Conservation (phyloP, 2,329 filamentous ascomycete species). For the Aspergillus candidus region DNA sequence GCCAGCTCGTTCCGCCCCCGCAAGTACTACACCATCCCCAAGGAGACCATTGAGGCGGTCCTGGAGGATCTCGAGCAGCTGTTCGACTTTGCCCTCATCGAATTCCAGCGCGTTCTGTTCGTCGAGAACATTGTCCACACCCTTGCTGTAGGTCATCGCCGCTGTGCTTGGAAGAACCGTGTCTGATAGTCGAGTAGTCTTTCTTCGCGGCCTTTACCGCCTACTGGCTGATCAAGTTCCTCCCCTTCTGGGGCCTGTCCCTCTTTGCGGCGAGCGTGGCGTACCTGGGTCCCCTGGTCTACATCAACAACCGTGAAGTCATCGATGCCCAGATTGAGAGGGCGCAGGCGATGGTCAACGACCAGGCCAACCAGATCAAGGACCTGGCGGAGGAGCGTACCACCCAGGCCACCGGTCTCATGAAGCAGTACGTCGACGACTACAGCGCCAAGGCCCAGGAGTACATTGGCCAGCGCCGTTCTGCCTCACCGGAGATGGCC, state of each 20-base stretch:
- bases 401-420: constrained; percentile 50
- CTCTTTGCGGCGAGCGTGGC: constrained; percentile 51
- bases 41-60: constrained; percentile 56
- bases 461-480: constrained; percentile 40
- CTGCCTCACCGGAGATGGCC: constrained; percentile 27
- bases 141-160: constrained; percentile 48
- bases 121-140: constrained; percentile 60
- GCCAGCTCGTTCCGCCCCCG: constrained; percentile 56
- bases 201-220: constrained; percentile 54
- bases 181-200: constrained; percentile 39
- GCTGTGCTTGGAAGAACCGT: neutral
- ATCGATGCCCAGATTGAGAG: constrained; percentile 57
- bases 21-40: constrained; percentile 61
- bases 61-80: constrained; percentile 59
- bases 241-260: constrained; percentile 59
- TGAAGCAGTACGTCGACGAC: constrained; percentile 55
- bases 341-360: constrained; percentile 48
- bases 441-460: constrained; percentile 57
- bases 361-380: constrained; percentile 55
- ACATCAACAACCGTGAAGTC: constrained; percentile 59
- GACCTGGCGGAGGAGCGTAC: constrained; percentile 57
- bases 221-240: constrained; percentile 61
- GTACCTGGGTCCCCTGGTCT: constrained; percentile 57
- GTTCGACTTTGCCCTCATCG: constrained; percentile 63
- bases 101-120: constrained; percentile 61